Conservation (phyloP, 768 basidiomycete genomes). For the Brasilioporus rufonigricans region DNA sequence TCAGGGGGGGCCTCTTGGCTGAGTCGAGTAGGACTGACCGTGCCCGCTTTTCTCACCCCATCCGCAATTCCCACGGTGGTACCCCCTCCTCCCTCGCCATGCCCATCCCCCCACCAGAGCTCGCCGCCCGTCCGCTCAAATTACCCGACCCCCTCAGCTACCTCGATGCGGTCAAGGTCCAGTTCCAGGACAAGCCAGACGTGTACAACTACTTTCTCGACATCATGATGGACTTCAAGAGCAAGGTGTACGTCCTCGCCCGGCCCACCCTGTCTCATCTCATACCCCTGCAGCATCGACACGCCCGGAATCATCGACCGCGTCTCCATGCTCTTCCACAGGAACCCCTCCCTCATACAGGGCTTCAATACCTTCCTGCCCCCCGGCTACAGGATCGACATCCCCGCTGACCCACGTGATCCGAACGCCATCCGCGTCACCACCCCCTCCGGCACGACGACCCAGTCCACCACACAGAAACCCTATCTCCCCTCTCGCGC, state of each 20-base stretch:
- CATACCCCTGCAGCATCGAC: slow-evolving; percentile 67
- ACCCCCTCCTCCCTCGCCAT: slow-evolving; percentile 11
- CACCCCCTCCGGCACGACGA: slow-evolving; percentile 71
- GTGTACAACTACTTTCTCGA: slow-evolving; percentile 94
- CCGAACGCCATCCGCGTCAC: slow-evolving; percentile 76
- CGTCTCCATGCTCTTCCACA: slow-evolving; percentile 89
- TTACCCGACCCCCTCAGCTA: slow-evolving; percentile 93
- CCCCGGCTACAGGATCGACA: slow-evolving; percentile 90
- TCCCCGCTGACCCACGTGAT: no score
- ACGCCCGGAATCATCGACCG: slow-evolving; percentile 97
- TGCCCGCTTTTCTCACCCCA: background rate
- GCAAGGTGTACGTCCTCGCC: slow-evolving; percentile 71
- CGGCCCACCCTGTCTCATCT: background rate
- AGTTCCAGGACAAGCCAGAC: slow-evolving; percentile 87
- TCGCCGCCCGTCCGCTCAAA: slow-evolving; percentile 63
- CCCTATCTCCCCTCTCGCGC: slow-evolving; percentile 42
- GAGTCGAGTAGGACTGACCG: no score
- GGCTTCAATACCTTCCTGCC: slow-evolving; percentile 99
- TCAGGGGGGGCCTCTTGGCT: no score
- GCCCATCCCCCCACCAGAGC: slow-evolving; percentile 26
- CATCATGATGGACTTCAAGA: slow-evolving; percentile 99
- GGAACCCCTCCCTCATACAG: slow-evolving; percentile 86
- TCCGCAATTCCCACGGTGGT: slow-evolving; percentile 16
- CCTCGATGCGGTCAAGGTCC: slow-evolving; percentile 90
- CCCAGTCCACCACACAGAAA: slow-evolving; percentile 44